Evolutionary conservation across 164 flowering plant genomes (phyloP).

Genomic region (Stephania cephalantha): DNA sequence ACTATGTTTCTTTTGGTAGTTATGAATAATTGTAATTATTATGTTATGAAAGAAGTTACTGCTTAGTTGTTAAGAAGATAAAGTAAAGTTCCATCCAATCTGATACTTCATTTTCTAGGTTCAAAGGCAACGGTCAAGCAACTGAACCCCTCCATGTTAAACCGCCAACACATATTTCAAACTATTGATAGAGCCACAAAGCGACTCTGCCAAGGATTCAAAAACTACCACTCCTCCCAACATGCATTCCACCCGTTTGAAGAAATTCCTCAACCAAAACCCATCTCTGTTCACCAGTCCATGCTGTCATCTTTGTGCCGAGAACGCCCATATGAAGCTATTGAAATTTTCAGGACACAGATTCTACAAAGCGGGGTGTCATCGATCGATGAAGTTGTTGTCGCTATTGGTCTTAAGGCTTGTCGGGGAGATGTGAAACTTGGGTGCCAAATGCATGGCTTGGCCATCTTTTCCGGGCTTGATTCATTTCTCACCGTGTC

Average conservation of each 20-base stretch:
- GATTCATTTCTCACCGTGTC: slow-evolving; percentile 42
- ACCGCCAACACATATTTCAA: slow-evolving; percentile 28
- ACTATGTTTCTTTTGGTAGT: too few relatives aligned
- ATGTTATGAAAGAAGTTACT: too few relatives aligned
- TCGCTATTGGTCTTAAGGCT: slow-evolving; percentile 62
- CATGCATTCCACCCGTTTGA: slow-evolving; percentile 44
- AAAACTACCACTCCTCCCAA: slow-evolving; percentile 11
- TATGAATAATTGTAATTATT: too few relatives aligned
- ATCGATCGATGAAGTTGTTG: slow-evolving; percentile 35
- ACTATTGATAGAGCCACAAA: slow-evolving; percentile 6
- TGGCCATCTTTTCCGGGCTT: slow-evolving; percentile 56
- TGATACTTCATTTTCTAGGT: neutral
- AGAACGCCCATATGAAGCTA: slow-evolving; percentile 32
- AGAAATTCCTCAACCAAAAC: slow-evolving; percentile 30
- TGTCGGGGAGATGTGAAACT: slow-evolving; percentile 37
- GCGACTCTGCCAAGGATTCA: slow-evolving; percentile 9
- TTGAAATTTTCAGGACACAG: slow-evolving; percentile 36
- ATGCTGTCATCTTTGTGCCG: slow-evolving; percentile 32
- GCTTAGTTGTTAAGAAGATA: too few relatives aligned
- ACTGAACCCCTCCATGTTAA: slow-evolving; percentile 20
- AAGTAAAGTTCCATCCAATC: too few relatives aligned
- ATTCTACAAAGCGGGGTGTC: slow-evolving; percentile 19
- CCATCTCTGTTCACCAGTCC: slow-evolving; percentile 18
- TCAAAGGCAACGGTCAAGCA: neutral
- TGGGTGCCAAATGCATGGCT: slow-evolving; percentile 64